phyloP scores from a whole-genome alignment of 257 asterid species.

The Euphrasia confusa region DNA sequence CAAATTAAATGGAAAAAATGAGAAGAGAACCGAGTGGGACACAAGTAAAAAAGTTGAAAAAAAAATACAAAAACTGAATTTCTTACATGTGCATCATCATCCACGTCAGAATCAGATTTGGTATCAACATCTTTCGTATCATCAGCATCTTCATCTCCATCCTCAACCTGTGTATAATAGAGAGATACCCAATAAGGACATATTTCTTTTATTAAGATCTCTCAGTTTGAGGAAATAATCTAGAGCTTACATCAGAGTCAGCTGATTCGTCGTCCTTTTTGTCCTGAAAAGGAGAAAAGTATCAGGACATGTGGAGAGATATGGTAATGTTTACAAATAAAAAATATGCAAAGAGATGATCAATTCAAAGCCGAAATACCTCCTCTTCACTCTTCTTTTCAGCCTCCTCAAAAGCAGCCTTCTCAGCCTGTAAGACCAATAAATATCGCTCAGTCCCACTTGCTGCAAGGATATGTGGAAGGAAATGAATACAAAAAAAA shows the following conservation, averaged over 20 bases:
- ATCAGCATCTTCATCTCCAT: constrained; percentile 36
- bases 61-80: background rate
- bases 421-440: constrained; percentile 65
- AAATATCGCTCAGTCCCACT: background rate
- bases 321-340: background rate
- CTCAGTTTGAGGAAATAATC: constrained; percentile 1
- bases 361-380: constrained; percentile 34
- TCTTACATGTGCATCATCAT: constrained; percentile 45
- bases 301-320: background rate
- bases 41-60: background rate
- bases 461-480: background rate
- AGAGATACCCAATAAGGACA: background rate
- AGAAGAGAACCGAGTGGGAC: background rate
- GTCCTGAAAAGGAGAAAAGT: constrained; percentile 25
- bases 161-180: constrained; percentile 25
- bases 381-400: constrained; percentile 91
- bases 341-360: background rate
- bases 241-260: constrained; percentile 43
- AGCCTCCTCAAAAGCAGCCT: constrained; percentile 87
- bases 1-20: background rate
- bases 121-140: constrained; percentile 27
- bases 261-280: constrained; percentile 36
- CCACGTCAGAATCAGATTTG: constrained; percentile 32
- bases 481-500: background rate
- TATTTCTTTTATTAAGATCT: background rate